Conservation (phyloP, 208 protist genomes). For the Strigomonas culicis region DNA sequence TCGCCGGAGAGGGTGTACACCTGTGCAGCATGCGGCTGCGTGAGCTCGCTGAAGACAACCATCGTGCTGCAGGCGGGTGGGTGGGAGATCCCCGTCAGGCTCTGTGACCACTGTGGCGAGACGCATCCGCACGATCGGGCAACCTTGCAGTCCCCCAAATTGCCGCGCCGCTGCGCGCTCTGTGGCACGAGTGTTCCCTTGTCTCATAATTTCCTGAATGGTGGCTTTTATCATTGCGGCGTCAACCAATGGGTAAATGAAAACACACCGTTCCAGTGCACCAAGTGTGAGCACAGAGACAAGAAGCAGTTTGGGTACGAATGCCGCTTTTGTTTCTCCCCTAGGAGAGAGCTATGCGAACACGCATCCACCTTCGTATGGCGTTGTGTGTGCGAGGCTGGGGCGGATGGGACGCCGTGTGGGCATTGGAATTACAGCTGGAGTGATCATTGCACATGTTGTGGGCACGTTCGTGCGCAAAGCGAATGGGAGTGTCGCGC, state of each 20-base stretch:
- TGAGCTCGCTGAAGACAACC: slow-evolving; percentile 3
- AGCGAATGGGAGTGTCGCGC: slow-evolving; percentile 52
- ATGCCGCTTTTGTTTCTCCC: slow-evolving; percentile 45
- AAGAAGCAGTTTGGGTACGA: slow-evolving; percentile 53
- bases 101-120: slow-evolving; percentile 46
- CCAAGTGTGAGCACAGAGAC: slow-evolving; percentile 18
- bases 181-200: slow-evolving; percentile 36
- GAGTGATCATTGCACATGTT: slow-evolving; percentile 32
- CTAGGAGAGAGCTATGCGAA: slow-evolving; percentile 37
- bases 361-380: slow-evolving; percentile 33
- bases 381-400: slow-evolving; percentile 56
- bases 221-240: slow-evolving; percentile 42
- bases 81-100: slow-evolving; percentile 24
- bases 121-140: slow-evolving; percentile 66
- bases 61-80: slow-evolving; percentile 11
- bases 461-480: slow-evolving; percentile 35
- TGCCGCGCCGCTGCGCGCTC: slow-evolving; percentile 60
- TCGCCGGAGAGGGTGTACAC: no score
- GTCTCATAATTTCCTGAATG: slow-evolving; percentile 3
- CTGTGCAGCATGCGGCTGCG: slow-evolving; percentile 35
- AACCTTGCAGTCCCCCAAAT: slow-evolving; percentile 36
- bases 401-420: slow-evolving; percentile 24
- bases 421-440: slow-evolving; percentile 84
- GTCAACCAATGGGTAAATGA: slow-evolving; percentile 53
- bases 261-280: slow-evolving; percentile 55